Base-by-base conservation (phyloP, 139 green algal species). In the Chlamydomonas sphaeroides region DNA sequence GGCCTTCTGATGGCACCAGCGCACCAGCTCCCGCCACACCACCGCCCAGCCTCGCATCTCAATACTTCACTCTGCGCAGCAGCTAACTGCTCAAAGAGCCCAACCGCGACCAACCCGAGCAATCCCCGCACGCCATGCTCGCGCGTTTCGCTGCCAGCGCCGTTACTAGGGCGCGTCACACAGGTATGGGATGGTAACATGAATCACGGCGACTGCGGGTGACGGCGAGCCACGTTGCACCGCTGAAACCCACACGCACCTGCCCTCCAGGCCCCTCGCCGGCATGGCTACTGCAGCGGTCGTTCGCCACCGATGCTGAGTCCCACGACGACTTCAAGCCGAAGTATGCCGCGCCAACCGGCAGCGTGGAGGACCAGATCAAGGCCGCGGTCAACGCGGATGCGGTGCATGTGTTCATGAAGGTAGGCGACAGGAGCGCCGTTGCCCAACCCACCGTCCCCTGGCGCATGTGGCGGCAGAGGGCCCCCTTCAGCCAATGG, bases 391-490 rank as follows among this genome's bases (percentile, higher is more conserved):
- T 98, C 30, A 79, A 94, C 38, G 36, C 92, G 33, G 96, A 99
- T 84, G 89, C 91, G 38, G 93, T 99, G 3, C 97, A 99, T 80
- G 79, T 99, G 1, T 99, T 97, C 91, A 98, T 98, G 96, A 98
- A 98, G 93, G 94, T 91, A 42, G 0, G 79, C 25, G 45, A 14
- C n/a, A n/a, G n/a, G n/a, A n/a, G n/a, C n/a, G n/a, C n/a, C n/a
- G n/a, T n/a, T n/a, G n/a, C n/a, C n/a, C n/a, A n/a, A n/a, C n/a
- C n/a, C n/a, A n/a, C n/a, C n/a, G n/a, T n/a, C n/a, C n/a, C n/a
- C n/a, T n/a, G n/a, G n/a, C n/a, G n/a, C n/a, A n/a, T n/a, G n/a
- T n/a, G n/a, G n/a, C n/a, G n/a, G n/a, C n/a, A n/a, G n/a, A n/a
- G n/a, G n/a, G n/a, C n/a, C n/a, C n/a, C n/a, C n/a, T n/a, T n/a